Evolutionary conservation across 2,329 filamentous ascomycete species (phyloP), one percentile per base, ranked within the genome.

Genomic region (Colletotrichum echinochloae): DNA sequence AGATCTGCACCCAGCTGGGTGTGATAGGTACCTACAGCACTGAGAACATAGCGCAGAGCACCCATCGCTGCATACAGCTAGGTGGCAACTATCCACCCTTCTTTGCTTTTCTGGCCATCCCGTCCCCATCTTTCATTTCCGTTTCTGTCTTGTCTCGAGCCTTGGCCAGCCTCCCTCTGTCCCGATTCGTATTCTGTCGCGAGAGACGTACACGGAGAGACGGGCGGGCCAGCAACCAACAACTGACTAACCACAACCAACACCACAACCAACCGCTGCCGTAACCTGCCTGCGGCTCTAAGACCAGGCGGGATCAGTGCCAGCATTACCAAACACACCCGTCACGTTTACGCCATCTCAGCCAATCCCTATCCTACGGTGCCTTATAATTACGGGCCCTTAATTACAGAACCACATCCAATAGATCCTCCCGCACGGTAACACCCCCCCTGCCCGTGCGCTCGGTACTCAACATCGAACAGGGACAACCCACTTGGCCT

Each of bases 381-480:
- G 66, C 67, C 63, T 70, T 57, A 41, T 57, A 62, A 59, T 60
- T 46, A 33, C 51, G 64, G 67, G 62, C 67, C 67, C 67, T 62
- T 70, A 67, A 70, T 70, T 57, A 70, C 51, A 67, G 39, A 28
- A 56, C 35, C 64, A 44, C 64, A 37, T 57, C 64, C 67, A 70
- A 67, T 70, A 54, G 64, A 70, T 67, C 41, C 52, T 49, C 67
- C 64, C 67, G 66, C 64, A 67, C 56, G 44, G 49, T 57, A 51
- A 23, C 52, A 14, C 20, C 4, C 26, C 41, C 66, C 56, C 56
- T 62, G 67, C 52, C 52, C 37, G 39, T 70, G 55, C 72, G 51
- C 61, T 57, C 71, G 70, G 65, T 61, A 72, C 66, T 73, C 64
- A 70, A 73, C 65, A 60, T 73, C 72, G 69, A 73, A 72, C 72